Evolutionary conservation across 192 early-diverging fungal species (phyloP).

Genomic region (Umbelopsis sp.): DNA sequence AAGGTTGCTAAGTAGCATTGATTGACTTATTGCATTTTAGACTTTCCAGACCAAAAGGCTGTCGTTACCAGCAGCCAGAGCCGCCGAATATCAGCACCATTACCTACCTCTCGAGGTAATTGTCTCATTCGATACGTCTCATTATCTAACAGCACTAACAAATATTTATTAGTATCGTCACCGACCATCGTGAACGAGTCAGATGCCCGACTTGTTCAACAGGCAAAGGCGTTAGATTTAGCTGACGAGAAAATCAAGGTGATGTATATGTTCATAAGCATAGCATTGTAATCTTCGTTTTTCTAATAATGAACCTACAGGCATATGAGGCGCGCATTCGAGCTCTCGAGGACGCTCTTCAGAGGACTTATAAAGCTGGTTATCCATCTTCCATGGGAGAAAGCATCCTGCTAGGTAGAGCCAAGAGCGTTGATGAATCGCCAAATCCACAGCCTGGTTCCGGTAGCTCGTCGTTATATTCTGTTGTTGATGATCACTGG

Average conservation of each 20-base stretch:
- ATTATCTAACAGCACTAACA: not conserved
- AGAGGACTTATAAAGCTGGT: slow-evolving; percentile 36
- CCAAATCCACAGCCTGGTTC: not conserved
- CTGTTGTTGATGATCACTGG: not conserved
- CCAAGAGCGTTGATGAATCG: not conserved
- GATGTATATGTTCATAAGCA: not conserved
- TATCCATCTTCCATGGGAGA: not conserved
- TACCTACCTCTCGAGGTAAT: slow-evolving; percentile 2
- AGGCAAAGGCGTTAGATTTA: slow-evolving; percentile 12
- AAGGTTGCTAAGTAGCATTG: not conserved
- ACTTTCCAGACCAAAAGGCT: not conserved
- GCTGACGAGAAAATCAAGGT: slow-evolving; percentile 35
- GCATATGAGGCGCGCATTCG: slow-evolving; percentile 42
- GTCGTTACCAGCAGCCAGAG: not conserved
- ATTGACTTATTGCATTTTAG: not conserved
- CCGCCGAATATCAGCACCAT: not conserved
- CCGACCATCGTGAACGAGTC: not conserved
- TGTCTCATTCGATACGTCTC: not conserved
- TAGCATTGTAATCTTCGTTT: no score
- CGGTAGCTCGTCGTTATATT: not conserved
- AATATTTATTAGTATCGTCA: not conserved
- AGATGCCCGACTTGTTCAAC: slow-evolving; percentile 19
- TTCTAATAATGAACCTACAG: not conserved
- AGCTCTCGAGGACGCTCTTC: slow-evolving; percentile 40
- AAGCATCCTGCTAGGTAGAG: not conserved